Percentiles rank a stretch among this genome's conserved stretches.
These are phyloP conservation scores for Massarina eburnea DNA, from an alignment of 2,329 filamentous ascomycete species.

Conservation along the genomic window DNA sequence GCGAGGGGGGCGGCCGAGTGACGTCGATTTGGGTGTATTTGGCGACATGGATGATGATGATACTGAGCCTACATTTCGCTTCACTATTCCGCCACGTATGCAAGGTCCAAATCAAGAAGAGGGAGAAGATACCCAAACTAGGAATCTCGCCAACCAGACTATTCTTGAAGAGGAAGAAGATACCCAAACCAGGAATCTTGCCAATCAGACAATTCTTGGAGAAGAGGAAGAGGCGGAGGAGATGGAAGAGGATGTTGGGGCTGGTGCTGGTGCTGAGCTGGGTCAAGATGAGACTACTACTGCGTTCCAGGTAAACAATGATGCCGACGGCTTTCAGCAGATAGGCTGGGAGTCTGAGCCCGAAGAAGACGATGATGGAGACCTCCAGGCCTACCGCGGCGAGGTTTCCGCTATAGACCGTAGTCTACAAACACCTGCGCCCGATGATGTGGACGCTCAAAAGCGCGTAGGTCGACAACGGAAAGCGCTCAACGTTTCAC, in stretches of 20 bases:
- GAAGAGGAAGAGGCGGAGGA: constrained; percentile 11
- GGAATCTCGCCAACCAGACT: constrained; percentile 5
- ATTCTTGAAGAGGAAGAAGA: constrained; percentile 5
- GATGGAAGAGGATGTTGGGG: constrained; percentile 30
- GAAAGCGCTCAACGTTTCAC: constrained; percentile 63
- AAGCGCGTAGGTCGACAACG: constrained; percentile 30
- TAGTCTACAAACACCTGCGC: constrained; percentile 32
- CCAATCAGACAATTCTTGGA: background rate
- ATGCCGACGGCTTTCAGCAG: constrained; percentile 18
- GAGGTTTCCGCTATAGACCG: constrained; percentile 39
- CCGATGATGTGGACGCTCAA: constrained; percentile 19
- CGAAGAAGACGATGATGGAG: constrained; percentile 25
- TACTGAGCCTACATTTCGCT: constrained; percentile 42
- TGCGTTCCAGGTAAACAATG: constrained; percentile 32
- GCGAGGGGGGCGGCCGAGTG: constrained; percentile 30
- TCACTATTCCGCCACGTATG: constrained; percentile 40
- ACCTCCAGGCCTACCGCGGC: constrained; percentile 37
- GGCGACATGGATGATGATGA: constrained; percentile 34
- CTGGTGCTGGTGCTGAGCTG: constrained; percentile 13
- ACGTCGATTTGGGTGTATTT: constrained; percentile 36
- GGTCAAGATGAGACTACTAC: constrained; percentile 20
- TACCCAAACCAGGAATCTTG: constrained; percentile 12
- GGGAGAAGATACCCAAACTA: constrained; percentile 11
- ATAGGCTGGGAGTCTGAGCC: constrained; percentile 36
- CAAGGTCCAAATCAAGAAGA: constrained; percentile 22